phyloP scores from a whole-genome alignment of 129 eudicot species.

The Pittosporum tobira region DNA sequence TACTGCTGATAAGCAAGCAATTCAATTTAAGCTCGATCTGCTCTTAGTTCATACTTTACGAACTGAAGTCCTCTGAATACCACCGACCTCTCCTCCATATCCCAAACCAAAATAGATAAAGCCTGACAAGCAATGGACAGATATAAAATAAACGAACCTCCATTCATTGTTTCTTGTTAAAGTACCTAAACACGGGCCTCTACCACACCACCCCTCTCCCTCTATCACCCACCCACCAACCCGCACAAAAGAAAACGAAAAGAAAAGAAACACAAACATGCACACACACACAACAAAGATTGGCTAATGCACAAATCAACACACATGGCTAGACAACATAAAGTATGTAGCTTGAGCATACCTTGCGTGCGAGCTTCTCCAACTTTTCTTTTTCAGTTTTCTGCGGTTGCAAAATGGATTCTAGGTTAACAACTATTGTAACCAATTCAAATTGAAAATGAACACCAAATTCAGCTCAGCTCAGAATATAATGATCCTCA shows the following conservation, averaged over 20 bases:
- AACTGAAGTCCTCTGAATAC: too few species aligned
- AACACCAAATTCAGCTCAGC: not conserved
- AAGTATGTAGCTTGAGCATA: slow-evolving; percentile 5
- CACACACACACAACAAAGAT: not conserved
- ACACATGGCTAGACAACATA: not conserved
- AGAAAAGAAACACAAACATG: too few species aligned
- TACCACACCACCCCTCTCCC: not conserved
- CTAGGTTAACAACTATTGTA: too few species aligned
- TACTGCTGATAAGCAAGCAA: too few species aligned
- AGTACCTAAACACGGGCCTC: too few species aligned
- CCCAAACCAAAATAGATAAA: too few species aligned
- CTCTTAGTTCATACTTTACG: too few species aligned
- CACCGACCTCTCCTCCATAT: too few species aligned
- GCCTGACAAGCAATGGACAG: too few species aligned
- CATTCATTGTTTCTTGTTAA: not conserved
- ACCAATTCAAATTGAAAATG: not conserved
- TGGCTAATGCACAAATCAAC: not conserved
- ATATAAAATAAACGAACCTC: not conserved
- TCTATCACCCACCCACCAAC: not conserved
- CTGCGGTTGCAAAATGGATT: slow-evolving; percentile 29
- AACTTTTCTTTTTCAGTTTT: slow-evolving; percentile 83
- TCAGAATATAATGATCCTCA: too few species aligned
- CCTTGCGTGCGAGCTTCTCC: slow-evolving; percentile 92
- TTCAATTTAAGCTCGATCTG: too few species aligned
- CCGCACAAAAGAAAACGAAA: not conserved